Evolutionary conservation across 2,329 filamentous ascomycete genomes (phyloP).

Genomic region (Fusarium transvaalense): DNA sequence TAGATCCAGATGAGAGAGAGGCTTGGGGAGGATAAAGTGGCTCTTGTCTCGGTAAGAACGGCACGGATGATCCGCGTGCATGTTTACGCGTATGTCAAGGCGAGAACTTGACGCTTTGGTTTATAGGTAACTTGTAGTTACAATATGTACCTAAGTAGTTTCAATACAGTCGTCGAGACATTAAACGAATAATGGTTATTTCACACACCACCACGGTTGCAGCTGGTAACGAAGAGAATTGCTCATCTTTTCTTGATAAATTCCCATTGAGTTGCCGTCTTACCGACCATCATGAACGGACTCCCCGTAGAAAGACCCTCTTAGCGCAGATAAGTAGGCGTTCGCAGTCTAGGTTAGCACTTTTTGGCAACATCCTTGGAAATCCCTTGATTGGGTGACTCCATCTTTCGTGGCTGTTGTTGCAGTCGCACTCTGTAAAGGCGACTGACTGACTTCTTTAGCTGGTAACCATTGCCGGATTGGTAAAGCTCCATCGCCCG

Average conservation of each 20-base stretch:
- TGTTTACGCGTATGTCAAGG: conserved; percentile 12
- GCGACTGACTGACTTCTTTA: neutral
- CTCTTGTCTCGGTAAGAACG: conserved; percentile 27
- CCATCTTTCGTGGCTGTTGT: conserved; percentile 1
- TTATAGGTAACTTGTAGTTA: conserved; percentile 8
- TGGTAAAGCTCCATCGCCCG: conserved; percentile 24
- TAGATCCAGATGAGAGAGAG: neutral
- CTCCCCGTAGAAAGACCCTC: conserved; percentile 4
- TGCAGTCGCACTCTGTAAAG: neutral
- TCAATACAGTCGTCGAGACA: neutral
- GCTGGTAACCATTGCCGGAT: conserved; percentile 4
- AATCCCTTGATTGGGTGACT: conserved; percentile 19
- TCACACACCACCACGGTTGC: neutral
- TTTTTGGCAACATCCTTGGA: neutral
- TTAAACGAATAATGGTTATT: neutral
- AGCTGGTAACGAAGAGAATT: neutral
- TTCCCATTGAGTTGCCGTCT: conserved; percentile 22
- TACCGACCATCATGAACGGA: conserved; percentile 17
- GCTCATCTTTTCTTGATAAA: conserved; percentile 1
- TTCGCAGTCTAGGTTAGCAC: neutral
- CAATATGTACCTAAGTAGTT: no score
- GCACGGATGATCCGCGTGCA: conserved; percentile 20
- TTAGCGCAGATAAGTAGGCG: neutral
- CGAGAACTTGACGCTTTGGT: conserved; percentile 17
- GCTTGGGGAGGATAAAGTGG: conserved; percentile 6